These are phyloP conservation scores for Colletotrichum sublineola DNA, from an alignment of 2,329 filamentous ascomycete species.

Conservation along the genomic window DNA sequence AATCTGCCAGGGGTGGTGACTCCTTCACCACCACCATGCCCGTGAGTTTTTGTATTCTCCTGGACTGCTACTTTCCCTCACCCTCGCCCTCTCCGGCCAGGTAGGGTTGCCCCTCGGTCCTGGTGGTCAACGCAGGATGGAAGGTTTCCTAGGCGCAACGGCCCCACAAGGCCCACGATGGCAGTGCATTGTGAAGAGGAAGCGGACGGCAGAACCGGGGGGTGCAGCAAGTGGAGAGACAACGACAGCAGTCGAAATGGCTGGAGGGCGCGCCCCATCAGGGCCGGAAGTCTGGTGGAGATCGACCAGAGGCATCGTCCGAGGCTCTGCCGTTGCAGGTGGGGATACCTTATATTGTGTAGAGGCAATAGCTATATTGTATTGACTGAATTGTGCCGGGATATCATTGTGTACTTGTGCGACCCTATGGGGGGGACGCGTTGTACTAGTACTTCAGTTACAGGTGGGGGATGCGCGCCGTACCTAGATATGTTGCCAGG, in stretches of 20 bases:
- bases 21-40: not conserved
- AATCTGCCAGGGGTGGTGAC: not conserved
- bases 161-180: slow-evolving; percentile 33
- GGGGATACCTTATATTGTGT: not conserved
- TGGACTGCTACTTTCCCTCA: not conserved
- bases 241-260: slow-evolving; percentile 6
- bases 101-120: slow-evolving; percentile 7
- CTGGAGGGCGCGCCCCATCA: slow-evolving; percentile 22
- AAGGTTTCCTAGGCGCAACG: slow-evolving; percentile 22
- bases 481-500: not conserved
- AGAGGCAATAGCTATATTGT: too few species aligned
- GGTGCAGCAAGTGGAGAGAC: not conserved
- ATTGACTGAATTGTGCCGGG: too few species aligned
- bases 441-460: not conserved
- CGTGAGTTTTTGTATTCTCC: not conserved
- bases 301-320: slow-evolving; percentile 17
- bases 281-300: slow-evolving; percentile 18
- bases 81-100: not conserved
- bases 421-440: too few species aligned
- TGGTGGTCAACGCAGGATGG: slow-evolving; percentile 17
- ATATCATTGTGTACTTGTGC: too few species aligned
- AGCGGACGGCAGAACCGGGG: slow-evolving; percentile 18
- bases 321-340: slow-evolving; percentile 32
- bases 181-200: slow-evolving; percentile 30
- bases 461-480: slow-evolving; percentile 7